Evolutionary conservation across 2,329 filamentous ascomycete genomes (phyloP).

Genomic region (Monosporascus sp.): DNA sequence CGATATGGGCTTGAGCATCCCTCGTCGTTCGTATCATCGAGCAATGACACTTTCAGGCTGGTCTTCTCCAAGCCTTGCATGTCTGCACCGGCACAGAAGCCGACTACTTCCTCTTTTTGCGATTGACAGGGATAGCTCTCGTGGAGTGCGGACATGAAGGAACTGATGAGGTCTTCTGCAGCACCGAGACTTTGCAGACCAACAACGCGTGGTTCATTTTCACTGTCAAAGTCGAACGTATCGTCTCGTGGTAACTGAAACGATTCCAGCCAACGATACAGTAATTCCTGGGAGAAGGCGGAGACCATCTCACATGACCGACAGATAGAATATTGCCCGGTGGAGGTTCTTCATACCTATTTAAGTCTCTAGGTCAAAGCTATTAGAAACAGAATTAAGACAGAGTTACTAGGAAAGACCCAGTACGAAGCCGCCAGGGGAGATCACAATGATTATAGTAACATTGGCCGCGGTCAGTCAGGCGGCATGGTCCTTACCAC

Average conservation of each 20-base stretch:
- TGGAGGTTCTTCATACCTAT: background rate
- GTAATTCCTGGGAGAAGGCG: background rate
- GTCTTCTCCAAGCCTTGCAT: background rate
- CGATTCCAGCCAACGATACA: background rate
- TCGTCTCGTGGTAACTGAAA: background rate
- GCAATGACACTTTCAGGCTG: background rate
- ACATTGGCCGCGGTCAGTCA: no score
- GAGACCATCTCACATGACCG: background rate
- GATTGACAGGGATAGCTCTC: background rate
- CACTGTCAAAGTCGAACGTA: background rate
- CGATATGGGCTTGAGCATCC: background rate
- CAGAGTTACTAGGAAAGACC: no score
- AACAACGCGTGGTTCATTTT: background rate
- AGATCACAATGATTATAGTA: no score
- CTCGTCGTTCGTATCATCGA: background rate
- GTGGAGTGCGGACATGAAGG: background rate
- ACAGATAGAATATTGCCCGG: background rate
- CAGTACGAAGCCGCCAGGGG: no score
- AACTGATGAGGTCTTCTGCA: background rate
- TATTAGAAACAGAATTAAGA: background rate
- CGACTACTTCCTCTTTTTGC: background rate
- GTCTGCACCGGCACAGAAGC: background rate
- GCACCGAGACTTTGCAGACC: background rate
- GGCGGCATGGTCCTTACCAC: no score
- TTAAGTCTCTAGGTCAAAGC: background rate